These are phyloP conservation scores for Ascochyta viciae-villosae DNA, from an alignment of 2,329 filamentous ascomycete species.

Conservation along the genomic window DNA sequence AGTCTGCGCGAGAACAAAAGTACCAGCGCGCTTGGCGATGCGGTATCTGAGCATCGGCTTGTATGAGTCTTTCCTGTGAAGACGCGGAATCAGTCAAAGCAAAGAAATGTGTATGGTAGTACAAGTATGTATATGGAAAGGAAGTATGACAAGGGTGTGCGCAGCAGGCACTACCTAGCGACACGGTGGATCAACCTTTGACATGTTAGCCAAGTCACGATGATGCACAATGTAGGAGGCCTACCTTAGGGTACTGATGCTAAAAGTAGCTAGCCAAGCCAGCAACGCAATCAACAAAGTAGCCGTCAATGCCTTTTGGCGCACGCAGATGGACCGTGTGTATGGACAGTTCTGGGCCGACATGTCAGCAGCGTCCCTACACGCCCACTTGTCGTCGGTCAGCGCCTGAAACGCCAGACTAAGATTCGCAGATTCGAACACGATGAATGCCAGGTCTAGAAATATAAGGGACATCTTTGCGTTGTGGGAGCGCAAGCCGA, in stretches of 20 bases:
- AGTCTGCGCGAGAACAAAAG: constrained; percentile 14
- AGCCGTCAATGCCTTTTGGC: constrained; percentile 75
- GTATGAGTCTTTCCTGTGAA: constrained; percentile 15
- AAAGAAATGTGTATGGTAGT: constrained; percentile 11
- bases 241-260: constrained; percentile 67
- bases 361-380: constrained; percentile 34
- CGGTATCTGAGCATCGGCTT: constrained; percentile 18
- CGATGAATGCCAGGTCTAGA: constrained; percentile 93
- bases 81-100: constrained; percentile 13
- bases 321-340: constrained; percentile 60
- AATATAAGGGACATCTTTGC: constrained; percentile 90
- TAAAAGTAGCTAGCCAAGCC: constrained; percentile 90
- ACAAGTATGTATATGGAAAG: constrained; percentile 7
- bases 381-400: constrained; percentile 65
- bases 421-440: constrained; percentile 94
- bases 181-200: constrained; percentile 39
- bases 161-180: constrained; percentile 30
- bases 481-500: constrained; percentile 82
- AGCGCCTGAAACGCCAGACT: constrained; percentile 87
- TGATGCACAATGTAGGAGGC: neutral
- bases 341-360: constrained; percentile 29
- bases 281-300: constrained; percentile 82
- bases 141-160: neutral
- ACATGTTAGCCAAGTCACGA: constrained; percentile 15
- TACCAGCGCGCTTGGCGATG: constrained; percentile 14